Conservation (phyloP, 495 filamentous ascomycete genomes). For the Lasiosphaeria hispida region DNA sequence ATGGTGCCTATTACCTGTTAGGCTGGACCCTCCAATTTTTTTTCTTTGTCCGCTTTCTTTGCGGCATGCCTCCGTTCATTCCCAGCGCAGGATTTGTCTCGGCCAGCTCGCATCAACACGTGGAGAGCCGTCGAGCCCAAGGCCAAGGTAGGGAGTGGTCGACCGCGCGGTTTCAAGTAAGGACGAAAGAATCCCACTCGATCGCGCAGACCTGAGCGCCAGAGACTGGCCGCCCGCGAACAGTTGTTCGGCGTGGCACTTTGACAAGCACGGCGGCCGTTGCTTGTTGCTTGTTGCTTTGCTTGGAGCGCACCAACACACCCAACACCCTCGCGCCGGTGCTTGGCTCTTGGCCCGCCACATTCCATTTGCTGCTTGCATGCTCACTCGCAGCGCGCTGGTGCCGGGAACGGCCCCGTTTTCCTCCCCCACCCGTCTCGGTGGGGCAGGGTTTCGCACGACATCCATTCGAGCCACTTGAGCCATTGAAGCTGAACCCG, state of each 20-base stretch:
- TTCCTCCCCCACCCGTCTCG: conserved; percentile 3
- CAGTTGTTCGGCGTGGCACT: not conserved
- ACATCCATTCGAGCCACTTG: not conserved
- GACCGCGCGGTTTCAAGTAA: conserved; percentile 8
- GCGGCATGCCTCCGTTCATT: not conserved
- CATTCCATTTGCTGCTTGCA: not conserved
- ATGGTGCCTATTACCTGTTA: not conserved
- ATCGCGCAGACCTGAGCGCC: not conserved
- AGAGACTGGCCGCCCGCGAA: not conserved
- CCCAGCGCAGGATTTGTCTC: not conserved
- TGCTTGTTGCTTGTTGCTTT: not conserved
- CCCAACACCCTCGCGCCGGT: not conserved
- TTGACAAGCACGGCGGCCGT: not conserved
- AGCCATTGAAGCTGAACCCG: not conserved
- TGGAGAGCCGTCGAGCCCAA: not conserved
- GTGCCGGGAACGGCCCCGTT: not conserved
- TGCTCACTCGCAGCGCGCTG: not conserved
- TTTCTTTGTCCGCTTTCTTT: not conserved
- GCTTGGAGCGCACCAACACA: not conserved
- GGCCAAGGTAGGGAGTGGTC: not conserved
- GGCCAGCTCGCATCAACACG: not conserved
- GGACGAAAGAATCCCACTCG: not conserved
- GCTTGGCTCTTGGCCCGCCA: conserved; percentile 1
- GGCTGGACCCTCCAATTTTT: conserved; percentile 1
- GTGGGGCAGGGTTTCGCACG: conserved; percentile 9